These are phyloP conservation scores for Malus orientalis DNA, from an alignment of 306 rosid species.

Conservation along the genomic window DNA sequence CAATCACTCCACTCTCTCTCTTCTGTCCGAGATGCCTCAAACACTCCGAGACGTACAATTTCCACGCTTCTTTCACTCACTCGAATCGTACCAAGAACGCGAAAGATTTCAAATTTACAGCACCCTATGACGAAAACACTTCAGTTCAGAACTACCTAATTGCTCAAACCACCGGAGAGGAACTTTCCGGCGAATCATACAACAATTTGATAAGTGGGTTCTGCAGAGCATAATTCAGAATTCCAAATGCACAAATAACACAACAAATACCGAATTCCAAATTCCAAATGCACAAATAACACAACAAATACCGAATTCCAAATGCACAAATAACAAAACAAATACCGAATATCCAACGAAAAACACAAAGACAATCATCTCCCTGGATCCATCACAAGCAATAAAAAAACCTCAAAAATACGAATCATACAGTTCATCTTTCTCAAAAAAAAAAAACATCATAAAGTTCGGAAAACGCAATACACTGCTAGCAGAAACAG, in stretches of 20 bases:
- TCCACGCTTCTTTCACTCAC: conserved; percentile 1
- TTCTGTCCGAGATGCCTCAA: conserved; percentile 15
- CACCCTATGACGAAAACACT: conserved; percentile 3
- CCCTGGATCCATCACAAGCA: not conserved
- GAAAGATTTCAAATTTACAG: conserved; percentile 12
- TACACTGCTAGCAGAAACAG: not conserved
- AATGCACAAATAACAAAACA: not conserved
- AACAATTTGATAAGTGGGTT: conserved; percentile 29
- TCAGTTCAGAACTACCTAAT: not conserved
- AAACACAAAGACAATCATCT: not conserved
- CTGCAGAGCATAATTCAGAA: conserved; percentile 23
- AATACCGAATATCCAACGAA: not conserved
- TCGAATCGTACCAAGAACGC: conserved; percentile 14
- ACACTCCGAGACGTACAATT: not conserved
- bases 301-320: not conserved
- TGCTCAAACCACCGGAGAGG: conserved; percentile 26
- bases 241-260: not conserved
- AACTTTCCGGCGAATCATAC: conserved; percentile 35
- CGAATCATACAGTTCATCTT: not conserved
- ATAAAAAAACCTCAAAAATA: not conserved
- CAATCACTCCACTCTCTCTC: too few relatives aligned
- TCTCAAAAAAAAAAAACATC: not conserved
- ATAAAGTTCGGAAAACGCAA: not conserved
- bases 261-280: too few relatives aligned
- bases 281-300: too few relatives aligned